A percentile compares a stretch with the other conserved stretches of the same genome.
phyloP scores from a whole-genome alignment of 306 rosid species.

The Prunus mira region DNA sequence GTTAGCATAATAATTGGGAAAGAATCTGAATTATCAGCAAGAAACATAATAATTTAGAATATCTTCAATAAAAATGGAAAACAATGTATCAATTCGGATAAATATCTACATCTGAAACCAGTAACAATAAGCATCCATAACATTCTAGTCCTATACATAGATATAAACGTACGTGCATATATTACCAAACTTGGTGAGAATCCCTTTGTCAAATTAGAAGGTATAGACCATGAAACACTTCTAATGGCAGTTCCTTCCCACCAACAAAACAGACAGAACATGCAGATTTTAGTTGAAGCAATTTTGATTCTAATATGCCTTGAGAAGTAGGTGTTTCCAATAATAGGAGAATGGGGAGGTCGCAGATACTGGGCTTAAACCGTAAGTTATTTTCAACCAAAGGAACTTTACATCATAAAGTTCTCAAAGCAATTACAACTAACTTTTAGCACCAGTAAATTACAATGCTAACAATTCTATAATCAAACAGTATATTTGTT shows the following conservation, averaged over 20 bases:
- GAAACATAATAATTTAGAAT: not conserved
- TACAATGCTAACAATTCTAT: not conserved
- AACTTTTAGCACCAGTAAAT: not conserved
- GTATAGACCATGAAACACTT: not conserved
- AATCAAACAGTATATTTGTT: not conserved
- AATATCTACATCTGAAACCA: conserved; percentile 13
- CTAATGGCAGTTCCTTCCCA: not conserved
- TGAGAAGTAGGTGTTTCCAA: not conserved
- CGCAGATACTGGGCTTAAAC: not conserved
- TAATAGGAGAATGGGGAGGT: not conserved
- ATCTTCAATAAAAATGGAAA: not conserved
- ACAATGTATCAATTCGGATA: not conserved
- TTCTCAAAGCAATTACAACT: not conserved
- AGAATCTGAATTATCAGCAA: not conserved
- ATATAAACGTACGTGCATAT: not conserved
- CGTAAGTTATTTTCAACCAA: not conserved
- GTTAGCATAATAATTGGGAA: not conserved
- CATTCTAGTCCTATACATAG: not conserved
- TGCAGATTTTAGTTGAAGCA: not conserved
- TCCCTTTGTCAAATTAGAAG: not conserved
- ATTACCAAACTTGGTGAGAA: not conserved
- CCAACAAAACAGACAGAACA: not conserved
- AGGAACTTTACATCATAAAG: not conserved
- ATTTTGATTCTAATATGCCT: not conserved
- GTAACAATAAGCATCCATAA: not conserved